phyloP scores from a whole-genome alignment of 75 land plant genomes.

The Adiantum capillusveneris region DNA sequence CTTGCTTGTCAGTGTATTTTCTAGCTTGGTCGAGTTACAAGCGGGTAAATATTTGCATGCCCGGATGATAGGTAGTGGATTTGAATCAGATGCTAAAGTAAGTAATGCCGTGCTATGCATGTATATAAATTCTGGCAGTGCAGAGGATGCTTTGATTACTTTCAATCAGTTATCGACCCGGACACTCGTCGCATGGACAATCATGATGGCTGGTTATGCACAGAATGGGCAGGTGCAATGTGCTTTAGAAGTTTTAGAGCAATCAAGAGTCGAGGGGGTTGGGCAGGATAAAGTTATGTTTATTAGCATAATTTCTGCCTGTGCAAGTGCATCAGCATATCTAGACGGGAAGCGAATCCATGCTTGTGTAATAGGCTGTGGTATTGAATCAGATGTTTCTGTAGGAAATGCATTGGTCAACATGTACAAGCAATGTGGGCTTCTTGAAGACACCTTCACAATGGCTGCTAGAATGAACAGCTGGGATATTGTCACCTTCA shows the following conservation, averaged over 20 bases:
- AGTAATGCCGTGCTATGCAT: constrained; percentile 13
- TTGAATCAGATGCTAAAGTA: neutral
- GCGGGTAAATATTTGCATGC: neutral
- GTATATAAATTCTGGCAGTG: constrained; percentile 22
- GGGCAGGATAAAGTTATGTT: constrained; percentile 59
- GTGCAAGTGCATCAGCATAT: constrained; percentile 43
- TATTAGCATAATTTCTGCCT: constrained; percentile 53
- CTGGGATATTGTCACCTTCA: no score
- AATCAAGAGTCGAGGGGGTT: constrained; percentile 44
- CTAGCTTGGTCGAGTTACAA: neutral
- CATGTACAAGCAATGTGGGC: no score
- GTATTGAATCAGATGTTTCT: constrained; percentile 20
- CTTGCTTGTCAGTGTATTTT: neutral
- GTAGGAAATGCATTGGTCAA: constrained; percentile 19
- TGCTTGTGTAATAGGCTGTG: constrained; percentile 12
- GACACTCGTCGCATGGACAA: constrained; percentile 44
- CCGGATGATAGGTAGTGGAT: neutral
- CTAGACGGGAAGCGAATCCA: constrained; percentile 33
- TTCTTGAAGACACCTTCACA: no score
- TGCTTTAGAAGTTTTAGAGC: constrained; percentile 42
- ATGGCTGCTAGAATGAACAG: no score
- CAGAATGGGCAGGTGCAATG: constrained; percentile 57
- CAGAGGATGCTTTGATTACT: constrained; percentile 12
- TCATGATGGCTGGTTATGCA: constrained; percentile 68
- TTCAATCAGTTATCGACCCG: neutral